phyloP scores from a whole-genome alignment of 1,284 basidiomycete species.

The Ganoderma resinaceum region DNA sequence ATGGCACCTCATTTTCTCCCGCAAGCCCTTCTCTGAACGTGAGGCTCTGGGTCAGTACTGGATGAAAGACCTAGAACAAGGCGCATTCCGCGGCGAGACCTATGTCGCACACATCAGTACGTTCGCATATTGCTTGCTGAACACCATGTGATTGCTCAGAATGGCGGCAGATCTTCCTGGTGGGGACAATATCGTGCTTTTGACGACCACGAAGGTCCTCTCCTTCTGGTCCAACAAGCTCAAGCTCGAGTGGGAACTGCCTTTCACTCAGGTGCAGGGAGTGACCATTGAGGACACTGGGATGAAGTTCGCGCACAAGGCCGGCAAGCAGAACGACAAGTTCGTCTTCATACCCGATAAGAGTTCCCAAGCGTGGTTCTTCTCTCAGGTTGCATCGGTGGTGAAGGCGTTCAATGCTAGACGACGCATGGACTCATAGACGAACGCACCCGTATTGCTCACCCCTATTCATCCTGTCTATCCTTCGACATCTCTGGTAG shows the following conservation, averaged over 20 bases:
- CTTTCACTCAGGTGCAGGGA: conserved; percentile 87
- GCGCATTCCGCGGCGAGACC: conserved; percentile 81
- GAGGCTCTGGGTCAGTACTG: conserved; percentile 97
- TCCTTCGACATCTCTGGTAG: background rate
- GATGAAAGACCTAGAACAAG: conserved; percentile 93
- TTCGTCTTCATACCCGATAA: conserved; percentile 82
- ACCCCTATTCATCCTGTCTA: background rate
- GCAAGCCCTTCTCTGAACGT: conserved; percentile 84
- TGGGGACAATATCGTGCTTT: conserved; percentile 84
- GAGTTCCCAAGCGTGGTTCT: conserved; percentile 79
- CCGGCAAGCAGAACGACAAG: conserved; percentile 73
- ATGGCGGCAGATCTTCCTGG: conserved; percentile 57
- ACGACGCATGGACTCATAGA: conserved; percentile 68
- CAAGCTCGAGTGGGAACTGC: conserved; percentile 91
- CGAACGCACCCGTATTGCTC: background rate
- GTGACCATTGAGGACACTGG: conserved; percentile 91
- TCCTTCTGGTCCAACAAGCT: conserved; percentile 90
- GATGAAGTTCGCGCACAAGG: conserved; percentile 83
- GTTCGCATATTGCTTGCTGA: conserved; percentile 28
- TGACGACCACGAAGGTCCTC: conserved; percentile 83
- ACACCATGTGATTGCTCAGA: conserved; percentile 1
- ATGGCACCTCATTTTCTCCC: background rate
- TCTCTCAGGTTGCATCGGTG: conserved; percentile 72
- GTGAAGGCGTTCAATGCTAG: conserved; percentile 78
- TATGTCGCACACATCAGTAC: conserved; percentile 94